phyloP scores from a whole-genome alignment of 2,329 filamentous ascomycete genomes.

The Claviceps sorghi region DNA sequence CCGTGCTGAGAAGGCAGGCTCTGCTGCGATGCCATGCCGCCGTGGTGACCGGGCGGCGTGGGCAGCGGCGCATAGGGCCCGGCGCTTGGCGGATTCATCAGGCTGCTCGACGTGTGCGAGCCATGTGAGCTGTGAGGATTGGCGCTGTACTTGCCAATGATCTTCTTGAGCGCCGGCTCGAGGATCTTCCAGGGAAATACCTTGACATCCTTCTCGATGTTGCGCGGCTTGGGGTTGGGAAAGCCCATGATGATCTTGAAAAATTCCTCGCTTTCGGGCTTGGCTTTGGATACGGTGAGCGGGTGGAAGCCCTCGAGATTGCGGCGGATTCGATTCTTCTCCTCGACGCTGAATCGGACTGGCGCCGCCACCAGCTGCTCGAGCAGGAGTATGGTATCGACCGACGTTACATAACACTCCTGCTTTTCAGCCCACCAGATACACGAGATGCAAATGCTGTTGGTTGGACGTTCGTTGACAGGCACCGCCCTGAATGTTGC shows the following conservation, averaged over 20 bases:
- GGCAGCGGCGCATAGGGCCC: slow-evolving; percentile 29
- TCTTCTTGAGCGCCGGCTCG: slow-evolving; percentile 80
- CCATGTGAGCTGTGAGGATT: slow-evolving; percentile 26
- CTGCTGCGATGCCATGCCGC: slow-evolving; percentile 17
- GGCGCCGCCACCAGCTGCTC: slow-evolving; percentile 69
- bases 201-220: slow-evolving; percentile 99
- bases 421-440: slow-evolving; percentile 91
- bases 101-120: slow-evolving; percentile 22
- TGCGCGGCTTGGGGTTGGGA: slow-evolving; percentile 83
- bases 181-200: slow-evolving; percentile 95
- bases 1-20: slow-evolving; percentile 14
- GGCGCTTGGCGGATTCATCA: slow-evolving; percentile 25
- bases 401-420: slow-evolving; percentile 87
- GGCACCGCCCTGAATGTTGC: slow-evolving; percentile 67
- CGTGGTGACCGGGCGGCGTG: slow-evolving; percentile 26
- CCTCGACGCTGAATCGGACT: slow-evolving; percentile 80
- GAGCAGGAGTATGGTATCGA: slow-evolving; percentile 90
- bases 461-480: slow-evolving; percentile 61
- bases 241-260: slow-evolving; percentile 99
- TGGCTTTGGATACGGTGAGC: slow-evolving; percentile 83
- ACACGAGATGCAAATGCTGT: slow-evolving; percentile 91
- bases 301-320: slow-evolving; percentile 93
- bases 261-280: slow-evolving; percentile 85
- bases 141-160: slow-evolving; percentile 86
- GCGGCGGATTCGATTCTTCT: slow-evolving; percentile 93